phyloP scores from a whole-genome alignment of 1,284 basidiomycete species.

The Ganoderma resinaceum region DNA sequence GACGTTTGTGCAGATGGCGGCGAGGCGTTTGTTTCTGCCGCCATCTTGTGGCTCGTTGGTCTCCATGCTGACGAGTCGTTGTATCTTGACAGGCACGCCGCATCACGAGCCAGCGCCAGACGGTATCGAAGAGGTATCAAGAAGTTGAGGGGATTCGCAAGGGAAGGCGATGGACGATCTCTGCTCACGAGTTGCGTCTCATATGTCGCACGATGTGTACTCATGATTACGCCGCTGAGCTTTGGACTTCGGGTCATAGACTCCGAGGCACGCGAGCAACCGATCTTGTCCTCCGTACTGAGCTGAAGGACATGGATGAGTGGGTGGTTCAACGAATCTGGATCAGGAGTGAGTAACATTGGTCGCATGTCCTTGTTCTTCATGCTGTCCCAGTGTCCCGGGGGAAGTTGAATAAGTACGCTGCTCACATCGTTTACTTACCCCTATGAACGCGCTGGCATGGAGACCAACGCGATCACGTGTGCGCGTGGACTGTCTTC shows the following conservation, averaged over 20 bases:
- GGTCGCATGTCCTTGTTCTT: too few species aligned
- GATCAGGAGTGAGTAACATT: background rate
- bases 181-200: background rate
- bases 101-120: background rate
- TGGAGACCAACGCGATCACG: conserved; percentile 6
- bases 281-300: background rate
- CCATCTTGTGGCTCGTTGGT: background rate
- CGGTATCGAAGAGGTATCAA: background rate
- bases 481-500: background rate
- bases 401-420: too few species aligned
- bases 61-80: background rate
- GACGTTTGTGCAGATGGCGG: background rate
- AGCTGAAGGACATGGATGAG: too few species aligned
- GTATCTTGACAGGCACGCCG: background rate
- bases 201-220: background rate
- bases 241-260: background rate
- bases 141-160: background rate
- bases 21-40: background rate
- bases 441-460: background rate
- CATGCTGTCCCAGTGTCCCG: too few species aligned
- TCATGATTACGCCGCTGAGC: background rate
- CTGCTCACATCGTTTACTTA: background rate
- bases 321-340: background rate
- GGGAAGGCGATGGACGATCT: background rate
- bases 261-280: too few species aligned